Base-by-base conservation (phyloP, 805 yeast species). In the Wickerhamomyces xylosicus region DNA sequence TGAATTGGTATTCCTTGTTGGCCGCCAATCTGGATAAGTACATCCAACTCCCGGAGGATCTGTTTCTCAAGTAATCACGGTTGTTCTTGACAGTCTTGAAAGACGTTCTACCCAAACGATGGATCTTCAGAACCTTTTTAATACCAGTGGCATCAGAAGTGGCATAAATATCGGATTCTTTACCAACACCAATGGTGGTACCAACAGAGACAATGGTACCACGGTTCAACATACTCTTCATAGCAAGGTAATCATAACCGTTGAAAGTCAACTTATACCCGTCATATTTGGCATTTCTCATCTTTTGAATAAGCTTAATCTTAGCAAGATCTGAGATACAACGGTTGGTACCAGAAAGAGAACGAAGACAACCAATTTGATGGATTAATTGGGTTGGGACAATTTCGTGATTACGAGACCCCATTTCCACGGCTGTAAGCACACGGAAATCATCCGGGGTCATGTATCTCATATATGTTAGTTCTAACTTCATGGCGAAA, bases 161-260 rank as follows among this genome's bases (percentile, higher is more conserved):
- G 11, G 89, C 72, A 58, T 82, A 86, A 52, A 92, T 89, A 63
- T 92, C 98, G 3, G 97, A 87, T 61, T 92, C 98, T 56, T 92
- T 92, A 52, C 98, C 98, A 37, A 92, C 95, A 43, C 97, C 98
- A 49, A 90, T 87, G 9, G 82, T 84, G 35, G 79, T 70, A 15
- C 95, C 97, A 14, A 90, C 73, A 2, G 90, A 80, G 51, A 79
- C 79, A 9, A 92, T 56, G 0, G 85, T 70, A 33, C 79, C 76
- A 48, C 86, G 69, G 52, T 79, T 82, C 46, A 83, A 66, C 77
- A 92, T 75, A 8, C 95, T 72, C 58, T 81, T 86, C 47, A 92
- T 67, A 0, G 97, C 97, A 47, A 92, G 68, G 56, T 85, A 92
- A 61, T 92, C 99, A 59, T 79, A 85, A 3, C 99, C 99, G 36